Evolutionary conservation across 768 basidiomycete species (phyloP), one percentile per base, ranked within the genome.

Genomic region (Suillus plorans): DNA sequence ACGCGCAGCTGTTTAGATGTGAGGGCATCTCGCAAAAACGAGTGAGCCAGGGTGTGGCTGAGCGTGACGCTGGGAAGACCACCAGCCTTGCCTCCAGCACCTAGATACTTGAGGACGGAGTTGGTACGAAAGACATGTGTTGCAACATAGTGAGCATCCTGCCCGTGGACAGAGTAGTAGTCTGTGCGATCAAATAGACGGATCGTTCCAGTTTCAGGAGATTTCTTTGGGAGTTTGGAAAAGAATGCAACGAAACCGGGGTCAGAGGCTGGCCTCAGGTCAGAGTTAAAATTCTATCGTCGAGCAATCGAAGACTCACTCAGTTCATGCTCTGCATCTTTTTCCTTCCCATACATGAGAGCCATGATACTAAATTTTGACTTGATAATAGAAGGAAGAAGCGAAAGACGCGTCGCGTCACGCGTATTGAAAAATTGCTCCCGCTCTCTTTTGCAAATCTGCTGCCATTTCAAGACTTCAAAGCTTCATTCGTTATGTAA

Each of bases 91-190:
- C 87, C 86, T 0, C 85, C 85, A 0, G 78, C 72, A 7, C 97
- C 97, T 49, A 97, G 87, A 73, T 93, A 91, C 76, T 97, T 97
- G 77, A 99, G 84, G 64, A 98, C 95, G 1, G 93, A 90, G 70
- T 93, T 91, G 3, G 97, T 99, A 63, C 86, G 90, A 70, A 86
- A 95, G 61, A 92, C 88, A 69, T 93, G 84, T 22, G 87, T 81
- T 5, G 97, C 96, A 67, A 97, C 87, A 68, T 88, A 94, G n/a
- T 49, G 79, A 0, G 97, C 97, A 75, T 98, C 96, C 5, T 86
- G 78, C 0, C 95, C 95, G 72, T 98, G 94, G 1, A 88, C 89
- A n/a, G 89, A 87, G 79, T 94, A 98, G 77, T 85, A 98, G 18
- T 91, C 88, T 70, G 83, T 84, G 31, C 95, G 88, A 71, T 89